Evolutionary conservation across 805 yeast species (phyloP).

Genomic region (Debaryomyces castellii): DNA sequence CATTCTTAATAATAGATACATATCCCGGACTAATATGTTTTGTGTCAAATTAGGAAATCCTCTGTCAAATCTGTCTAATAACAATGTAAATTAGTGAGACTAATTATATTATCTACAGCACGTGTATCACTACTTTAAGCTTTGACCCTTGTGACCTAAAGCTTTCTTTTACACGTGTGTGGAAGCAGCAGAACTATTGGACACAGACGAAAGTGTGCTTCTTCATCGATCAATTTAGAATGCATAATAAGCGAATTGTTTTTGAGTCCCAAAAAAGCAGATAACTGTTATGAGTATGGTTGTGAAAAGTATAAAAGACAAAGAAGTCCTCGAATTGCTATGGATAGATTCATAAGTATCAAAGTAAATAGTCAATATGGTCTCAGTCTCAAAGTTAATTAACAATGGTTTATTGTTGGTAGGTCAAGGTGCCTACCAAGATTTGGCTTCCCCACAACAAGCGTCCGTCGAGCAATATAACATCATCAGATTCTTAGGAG

Average conservation of each 20-base stretch:
- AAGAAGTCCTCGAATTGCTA: neutral
- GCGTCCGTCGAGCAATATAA: slow-evolving; percentile 46
- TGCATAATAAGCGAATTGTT: neutral
- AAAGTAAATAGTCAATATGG: slow-evolving; percentile 15
- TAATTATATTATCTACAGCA: neutral
- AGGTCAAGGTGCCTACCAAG: slow-evolving; percentile 23
- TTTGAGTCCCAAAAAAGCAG: neutral
- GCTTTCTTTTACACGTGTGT: neutral
- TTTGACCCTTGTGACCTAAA: neutral
- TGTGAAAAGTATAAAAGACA: neutral
- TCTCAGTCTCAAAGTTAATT: slow-evolving; percentile 27
- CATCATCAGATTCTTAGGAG: slow-evolving; percentile 51
- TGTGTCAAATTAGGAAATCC: neutral
- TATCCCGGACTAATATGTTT: neutral
- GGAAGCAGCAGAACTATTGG: neutral
- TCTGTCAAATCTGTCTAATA: neutral
- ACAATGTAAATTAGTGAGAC: neutral
- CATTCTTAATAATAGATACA: too few relatives aligned
- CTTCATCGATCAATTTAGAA: neutral
- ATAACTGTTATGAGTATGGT: neutral
- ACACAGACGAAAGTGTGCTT: slow-evolving; percentile 1
- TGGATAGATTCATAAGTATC: neutral
- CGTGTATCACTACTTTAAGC: neutral
- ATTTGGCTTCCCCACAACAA: slow-evolving; percentile 40
- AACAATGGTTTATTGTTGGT: slow-evolving; percentile 30